Conservation (phyloP, 2,329 filamentous ascomycete genomes). For the Diplocarpon rosae region DNA sequence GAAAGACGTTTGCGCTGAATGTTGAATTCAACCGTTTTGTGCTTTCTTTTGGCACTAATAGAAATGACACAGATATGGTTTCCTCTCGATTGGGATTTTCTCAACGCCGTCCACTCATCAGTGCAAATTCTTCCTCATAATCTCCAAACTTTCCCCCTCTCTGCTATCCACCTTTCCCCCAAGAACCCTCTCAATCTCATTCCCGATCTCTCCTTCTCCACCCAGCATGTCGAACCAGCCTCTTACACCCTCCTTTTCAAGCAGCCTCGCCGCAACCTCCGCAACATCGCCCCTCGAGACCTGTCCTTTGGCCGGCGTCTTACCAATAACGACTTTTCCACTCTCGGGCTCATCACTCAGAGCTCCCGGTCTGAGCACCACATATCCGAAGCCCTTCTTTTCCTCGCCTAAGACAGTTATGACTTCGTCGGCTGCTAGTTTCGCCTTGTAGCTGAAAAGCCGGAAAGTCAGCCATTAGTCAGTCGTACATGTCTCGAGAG, state of each 20-base stretch:
- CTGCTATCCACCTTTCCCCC: slow-evolving; percentile 17
- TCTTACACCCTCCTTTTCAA: slow-evolving; percentile 33
- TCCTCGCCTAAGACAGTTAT: slow-evolving; percentile 36
- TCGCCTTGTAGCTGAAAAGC: slow-evolving; percentile 38
- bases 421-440: slow-evolving; percentile 47
- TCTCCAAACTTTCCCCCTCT: slow-evolving; percentile 30
- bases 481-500: no score
- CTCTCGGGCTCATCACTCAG: slow-evolving; percentile 38
- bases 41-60: no score
- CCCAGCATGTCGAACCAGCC: slow-evolving; percentile 20
- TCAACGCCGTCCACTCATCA: neutral
- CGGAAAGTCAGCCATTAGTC: no score
- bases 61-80: no score
- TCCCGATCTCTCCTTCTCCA: slow-evolving; percentile 42
- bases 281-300: slow-evolving; percentile 51
- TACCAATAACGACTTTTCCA: slow-evolving; percentile 32
- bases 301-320: slow-evolving; percentile 27
- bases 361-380: slow-evolving; percentile 42
- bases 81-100: no score
- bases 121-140: slow-evolving; percentile 11
- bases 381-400: slow-evolving; percentile 30
- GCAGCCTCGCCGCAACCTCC: slow-evolving; percentile 41
- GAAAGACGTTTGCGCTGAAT: no score
- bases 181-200: slow-evolving; percentile 20
- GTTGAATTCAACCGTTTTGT: no score